Percentiles rank a stretch among this genome's conserved stretches.
Evolutionary conservation across 306 rosid species (phyloP).

Genomic region (Purshia tridentata): DNA sequence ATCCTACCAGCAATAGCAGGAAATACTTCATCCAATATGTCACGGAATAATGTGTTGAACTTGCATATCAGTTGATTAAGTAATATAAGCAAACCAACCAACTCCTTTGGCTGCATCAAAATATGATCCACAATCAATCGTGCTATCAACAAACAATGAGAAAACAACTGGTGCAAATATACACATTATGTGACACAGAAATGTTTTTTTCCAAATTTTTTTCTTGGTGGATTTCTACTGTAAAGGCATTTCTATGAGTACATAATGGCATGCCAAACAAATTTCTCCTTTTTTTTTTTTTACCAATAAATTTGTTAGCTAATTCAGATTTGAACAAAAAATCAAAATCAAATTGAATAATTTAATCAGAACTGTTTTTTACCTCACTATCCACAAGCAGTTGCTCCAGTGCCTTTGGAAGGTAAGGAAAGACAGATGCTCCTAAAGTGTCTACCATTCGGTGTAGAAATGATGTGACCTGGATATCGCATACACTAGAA

Average conservation of each 20-base stretch:
- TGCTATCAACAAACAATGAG: background rate
- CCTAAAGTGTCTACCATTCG: constrained; percentile 98
- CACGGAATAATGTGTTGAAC: constrained; percentile 63
- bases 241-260: background rate
- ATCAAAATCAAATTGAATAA: background rate
- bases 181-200: background rate
- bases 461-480: constrained; percentile 95
- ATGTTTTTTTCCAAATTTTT: background rate
- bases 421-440: constrained; percentile 82
- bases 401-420: constrained; percentile 87
- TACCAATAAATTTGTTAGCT: background rate
- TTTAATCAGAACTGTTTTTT: constrained; percentile 17
- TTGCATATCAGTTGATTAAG: constrained; percentile 95
- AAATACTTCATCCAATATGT: constrained; percentile 82
- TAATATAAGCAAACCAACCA: constrained; percentile 70
- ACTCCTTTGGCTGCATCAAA: constrained; percentile 83
- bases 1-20: constrained; percentile 73
- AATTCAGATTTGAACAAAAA: constrained; percentile 11
- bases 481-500: constrained; percentile 22
- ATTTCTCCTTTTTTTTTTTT: background rate
- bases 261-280: background rate
- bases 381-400: constrained; percentile 92
- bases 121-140: constrained; percentile 16
- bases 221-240: background rate
- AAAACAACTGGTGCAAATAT: constrained; percentile 1